These are phyloP conservation scores for Isochrysis galbana DNA, from an alignment of 78 protist genomes.

Conservation along the genomic window DNA sequence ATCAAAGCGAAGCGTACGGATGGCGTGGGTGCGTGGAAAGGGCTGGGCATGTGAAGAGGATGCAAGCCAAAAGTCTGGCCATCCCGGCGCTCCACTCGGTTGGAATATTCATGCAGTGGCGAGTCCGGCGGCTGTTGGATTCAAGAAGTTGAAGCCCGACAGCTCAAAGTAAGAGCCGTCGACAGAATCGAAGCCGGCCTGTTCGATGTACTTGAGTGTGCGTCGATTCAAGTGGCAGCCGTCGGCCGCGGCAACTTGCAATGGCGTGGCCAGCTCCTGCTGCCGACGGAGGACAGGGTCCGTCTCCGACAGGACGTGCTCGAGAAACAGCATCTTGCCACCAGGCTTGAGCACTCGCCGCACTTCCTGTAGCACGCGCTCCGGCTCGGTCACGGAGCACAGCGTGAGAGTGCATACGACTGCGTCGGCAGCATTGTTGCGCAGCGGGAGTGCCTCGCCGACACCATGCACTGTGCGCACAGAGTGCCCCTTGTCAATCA, in stretches of 20 bases:
- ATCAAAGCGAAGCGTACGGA: no score
- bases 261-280: background rate
- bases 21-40: no score
- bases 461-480: background rate
- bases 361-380: background rate
- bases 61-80: no score
- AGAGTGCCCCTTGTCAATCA: background rate
- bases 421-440: background rate
- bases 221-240: conserved; percentile 6
- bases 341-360: background rate
- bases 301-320: background rate
- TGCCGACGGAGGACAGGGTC: background rate
- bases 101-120: no score
- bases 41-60: no score
- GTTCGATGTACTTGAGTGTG: background rate
- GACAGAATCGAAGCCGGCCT: background rate
- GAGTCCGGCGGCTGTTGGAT: background rate
- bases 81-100: no score
- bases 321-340: background rate
- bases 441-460: background rate
- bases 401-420: conserved; percentile 6
- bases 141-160: background rate
- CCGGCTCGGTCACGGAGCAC: background rate
- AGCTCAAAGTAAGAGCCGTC: background rate
- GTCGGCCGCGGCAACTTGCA: background rate